Percentiles rank a stretch among this genome's conserved stretches.
Conservation (phyloP, 2,329 filamentous ascomycete genomes). For the Ampelomyces quisqualis region DNA sequence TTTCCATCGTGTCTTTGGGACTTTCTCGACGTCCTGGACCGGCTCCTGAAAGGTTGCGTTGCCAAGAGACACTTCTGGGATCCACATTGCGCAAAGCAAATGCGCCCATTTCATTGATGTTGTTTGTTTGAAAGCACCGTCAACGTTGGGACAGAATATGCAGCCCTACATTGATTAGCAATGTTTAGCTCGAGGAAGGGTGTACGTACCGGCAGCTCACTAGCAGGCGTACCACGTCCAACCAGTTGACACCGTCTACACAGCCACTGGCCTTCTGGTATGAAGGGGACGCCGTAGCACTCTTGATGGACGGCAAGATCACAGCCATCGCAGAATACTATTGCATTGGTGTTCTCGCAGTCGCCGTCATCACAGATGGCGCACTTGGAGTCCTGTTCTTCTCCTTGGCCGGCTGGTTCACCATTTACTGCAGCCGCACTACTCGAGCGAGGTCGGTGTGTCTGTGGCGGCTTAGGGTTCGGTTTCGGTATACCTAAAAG, state of each 20-base stretch:
- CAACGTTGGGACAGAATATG: conserved; percentile 97
- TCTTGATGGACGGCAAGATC: conserved; percentile 97
- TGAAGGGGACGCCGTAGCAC: conserved; percentile 98
- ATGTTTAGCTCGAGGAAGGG: background rate
- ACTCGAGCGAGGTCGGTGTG: conserved; percentile 86
- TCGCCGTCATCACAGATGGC: conserved; percentile 99
- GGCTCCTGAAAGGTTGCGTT: conserved; percentile 98
- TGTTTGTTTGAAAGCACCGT: conserved; percentile 97
- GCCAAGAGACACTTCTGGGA: conserved; percentile 91
- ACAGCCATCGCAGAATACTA: conserved; percentile 98
- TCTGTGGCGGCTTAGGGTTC: conserved; percentile 93
- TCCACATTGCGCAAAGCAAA: conserved; percentile 96
- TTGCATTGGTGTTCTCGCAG: conserved; percentile 98
- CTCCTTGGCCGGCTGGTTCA: conserved; percentile 74
- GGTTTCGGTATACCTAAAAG: conserved; percentile 76
- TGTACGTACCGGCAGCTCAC: conserved; percentile 44
- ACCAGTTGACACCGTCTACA: conserved; percentile 96
- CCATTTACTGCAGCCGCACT: conserved; percentile 95
- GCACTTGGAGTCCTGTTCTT: conserved; percentile 96
- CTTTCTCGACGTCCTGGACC: conserved; percentile 96
- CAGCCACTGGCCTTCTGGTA: conserved; percentile 97
- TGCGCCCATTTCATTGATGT: conserved; percentile 96
- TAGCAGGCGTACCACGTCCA: conserved; percentile 81
- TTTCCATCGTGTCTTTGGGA: conserved; percentile 92
- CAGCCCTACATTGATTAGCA: conserved; percentile 53